A percentile compares a stretch with the other conserved stretches of the same genome.
phyloP scores from a whole-genome alignment of 345 rosid species.

The Lumnitzera racemosa region DNA sequence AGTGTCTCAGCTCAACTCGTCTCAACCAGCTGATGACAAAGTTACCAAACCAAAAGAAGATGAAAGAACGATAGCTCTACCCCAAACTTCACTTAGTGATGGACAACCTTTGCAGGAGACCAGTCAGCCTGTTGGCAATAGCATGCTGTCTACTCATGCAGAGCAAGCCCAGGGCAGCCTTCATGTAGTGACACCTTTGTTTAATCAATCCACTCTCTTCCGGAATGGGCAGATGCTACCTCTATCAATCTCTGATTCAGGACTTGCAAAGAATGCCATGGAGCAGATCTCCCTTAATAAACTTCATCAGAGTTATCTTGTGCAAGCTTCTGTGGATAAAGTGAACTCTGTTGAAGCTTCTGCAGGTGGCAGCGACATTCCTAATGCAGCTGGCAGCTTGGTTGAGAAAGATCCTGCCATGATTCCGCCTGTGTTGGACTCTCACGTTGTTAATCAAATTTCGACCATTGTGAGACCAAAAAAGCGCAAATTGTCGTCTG shows the following conservation, averaged over 20 bases:
- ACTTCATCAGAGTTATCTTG: conserved; percentile 10
- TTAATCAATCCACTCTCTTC: conserved; percentile 31
- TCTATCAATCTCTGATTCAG: conserved; percentile 6
- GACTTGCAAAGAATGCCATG: conserved; percentile 9
- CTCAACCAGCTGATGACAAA: conserved; percentile 21
- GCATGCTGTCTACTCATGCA: conserved; percentile 8
- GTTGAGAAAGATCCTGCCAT: conserved; percentile 9
- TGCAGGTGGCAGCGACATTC: conserved; percentile 11
- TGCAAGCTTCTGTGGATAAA: conserved; percentile 3
- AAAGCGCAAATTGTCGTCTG: conserved; percentile 45
- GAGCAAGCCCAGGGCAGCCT: conserved; percentile 20
- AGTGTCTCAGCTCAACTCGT: conserved; percentile 14
- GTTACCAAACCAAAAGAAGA: conserved; percentile 19
- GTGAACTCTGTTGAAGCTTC: conserved; percentile 9
- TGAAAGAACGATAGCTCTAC: conserved; percentile 12
- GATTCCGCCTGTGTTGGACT: conserved; percentile 9
- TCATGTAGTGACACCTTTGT: conserved; percentile 20
- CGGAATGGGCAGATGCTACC: conserved; percentile 37
- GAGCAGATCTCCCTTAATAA: conserved; percentile 14
- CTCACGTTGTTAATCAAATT: conserved; percentile 11
- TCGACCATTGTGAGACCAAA: conserved; percentile 24
- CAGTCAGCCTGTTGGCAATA: conserved; percentile 17
- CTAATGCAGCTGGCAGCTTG: conserved; percentile 7
- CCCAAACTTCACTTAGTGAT: conserved; percentile 12
- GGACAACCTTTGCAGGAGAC: conserved; percentile 16